These are phyloP conservation scores for Bipolaris oryzae DNA, from an alignment of 2,329 filamentous ascomycete genomes.

Conservation along the genomic window DNA sequence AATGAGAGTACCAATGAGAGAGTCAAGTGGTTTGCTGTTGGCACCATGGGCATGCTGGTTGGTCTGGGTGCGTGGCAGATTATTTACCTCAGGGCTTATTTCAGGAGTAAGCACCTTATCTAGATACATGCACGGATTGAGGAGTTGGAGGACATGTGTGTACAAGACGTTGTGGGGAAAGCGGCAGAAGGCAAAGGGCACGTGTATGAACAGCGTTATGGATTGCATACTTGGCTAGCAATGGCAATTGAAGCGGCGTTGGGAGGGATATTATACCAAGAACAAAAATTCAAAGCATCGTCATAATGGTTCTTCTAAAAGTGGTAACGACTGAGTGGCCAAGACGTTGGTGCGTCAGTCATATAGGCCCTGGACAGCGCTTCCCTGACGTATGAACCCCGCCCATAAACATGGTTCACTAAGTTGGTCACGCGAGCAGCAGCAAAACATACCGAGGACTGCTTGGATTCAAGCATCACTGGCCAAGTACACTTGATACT, in stretches of 20 bases:
- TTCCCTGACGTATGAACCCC: too few relatives aligned
- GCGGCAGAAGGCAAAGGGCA: background rate
- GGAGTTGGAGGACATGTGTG: background rate
- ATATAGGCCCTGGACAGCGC: too few relatives aligned
- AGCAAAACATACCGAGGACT: too few relatives aligned
- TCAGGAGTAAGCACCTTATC: conserved; percentile 65
- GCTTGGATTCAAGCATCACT: too few relatives aligned
- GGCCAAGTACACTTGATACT: too few relatives aligned
- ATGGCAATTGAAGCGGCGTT: conserved; percentile 30
- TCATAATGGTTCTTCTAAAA: background rate
- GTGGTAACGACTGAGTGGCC: too few relatives aligned
- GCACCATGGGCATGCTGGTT: conserved; percentile 88
- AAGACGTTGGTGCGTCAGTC: too few relatives aligned
- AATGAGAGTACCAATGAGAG: conserved; percentile 99
- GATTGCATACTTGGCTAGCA: conserved; percentile 23
- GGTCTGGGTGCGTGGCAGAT: conserved; percentile 96
- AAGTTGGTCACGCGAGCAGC: too few relatives aligned
- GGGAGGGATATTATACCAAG: conserved; percentile 22
- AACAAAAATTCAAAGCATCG: conserved; percentile 1
- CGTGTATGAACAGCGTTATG: conserved; percentile 6
- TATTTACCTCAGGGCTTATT: conserved; percentile 95
- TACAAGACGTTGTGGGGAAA: conserved; percentile 1
- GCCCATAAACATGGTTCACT: too few relatives aligned
- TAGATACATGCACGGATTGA: conserved; percentile 28
- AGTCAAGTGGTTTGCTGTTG: conserved; percentile 97